Evolutionary conservation across 2,329 filamentous ascomycete genomes (phyloP).

Genomic region (Pseudogymnoascus sp.): DNA sequence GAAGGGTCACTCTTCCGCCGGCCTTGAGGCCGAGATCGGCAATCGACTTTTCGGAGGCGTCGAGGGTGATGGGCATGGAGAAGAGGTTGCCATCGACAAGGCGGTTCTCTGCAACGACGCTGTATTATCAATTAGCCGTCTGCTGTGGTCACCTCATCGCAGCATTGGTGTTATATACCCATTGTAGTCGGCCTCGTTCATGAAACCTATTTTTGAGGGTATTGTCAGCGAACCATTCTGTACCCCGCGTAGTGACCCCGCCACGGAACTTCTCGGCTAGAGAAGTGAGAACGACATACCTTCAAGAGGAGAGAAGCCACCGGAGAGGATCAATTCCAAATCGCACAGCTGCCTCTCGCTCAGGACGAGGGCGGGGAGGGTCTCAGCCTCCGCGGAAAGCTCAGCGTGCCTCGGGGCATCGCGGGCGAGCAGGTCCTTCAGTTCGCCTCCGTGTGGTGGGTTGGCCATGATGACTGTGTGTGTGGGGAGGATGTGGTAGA

Average conservation of each 20-base stretch:
- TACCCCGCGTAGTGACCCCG: not conserved
- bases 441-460: slow-evolving; percentile 78
- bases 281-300: slow-evolving; percentile 47
- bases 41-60: slow-evolving; percentile 68
- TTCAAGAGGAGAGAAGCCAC: slow-evolving; percentile 95
- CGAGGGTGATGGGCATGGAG: slow-evolving; percentile 93
- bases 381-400: slow-evolving; percentile 78
- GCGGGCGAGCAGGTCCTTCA: slow-evolving; percentile 95
- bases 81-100: slow-evolving; percentile 86
- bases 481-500: not conserved
- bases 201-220: slow-evolving; percentile 59
- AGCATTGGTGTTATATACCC: slow-evolving; percentile 47
- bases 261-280: not conserved
- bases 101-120: slow-evolving; percentile 82
- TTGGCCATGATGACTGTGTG: slow-evolving; percentile 48
- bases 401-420: slow-evolving; percentile 76
- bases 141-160: not conserved
- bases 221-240: not conserved
- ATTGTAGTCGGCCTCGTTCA: slow-evolving; percentile 96
- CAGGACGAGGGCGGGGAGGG: slow-evolving; percentile 72
- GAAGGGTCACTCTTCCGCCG: slow-evolving; percentile 75
- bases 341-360: slow-evolving; percentile 95
- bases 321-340: slow-evolving; percentile 93
- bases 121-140: slow-evolving; percentile 32
- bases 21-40: slow-evolving; percentile 67